These are phyloP conservation scores for Fusarium agapanthi DNA, from an alignment of 2,329 filamentous ascomycete species.

Conservation along the genomic window DNA sequence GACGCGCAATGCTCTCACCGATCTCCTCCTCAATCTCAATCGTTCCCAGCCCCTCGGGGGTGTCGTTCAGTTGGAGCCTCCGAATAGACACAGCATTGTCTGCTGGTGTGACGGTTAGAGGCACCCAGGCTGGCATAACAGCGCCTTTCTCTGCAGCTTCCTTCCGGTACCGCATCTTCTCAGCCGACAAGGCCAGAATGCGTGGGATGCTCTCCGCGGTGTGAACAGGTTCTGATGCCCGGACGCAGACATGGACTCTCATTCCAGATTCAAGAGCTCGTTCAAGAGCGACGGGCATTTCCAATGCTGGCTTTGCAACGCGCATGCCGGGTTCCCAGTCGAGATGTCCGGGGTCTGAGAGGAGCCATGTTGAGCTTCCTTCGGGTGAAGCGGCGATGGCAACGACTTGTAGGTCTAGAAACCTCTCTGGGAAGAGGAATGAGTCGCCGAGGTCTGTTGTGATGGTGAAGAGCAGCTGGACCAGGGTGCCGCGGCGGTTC, in stretches of 20 bases:
- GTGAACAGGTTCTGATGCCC: slow-evolving; percentile 34
- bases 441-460: slow-evolving; percentile 67
- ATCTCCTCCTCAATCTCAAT: slow-evolving; percentile 64
- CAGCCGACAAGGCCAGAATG: slow-evolving; percentile 39
- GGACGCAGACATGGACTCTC: slow-evolving; percentile 43
- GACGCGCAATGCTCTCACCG: slow-evolving; percentile 67
- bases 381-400: slow-evolving; percentile 39
- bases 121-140: slow-evolving; percentile 56
- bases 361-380: slow-evolving; percentile 36
- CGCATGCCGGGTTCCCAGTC: slow-evolving; percentile 50
- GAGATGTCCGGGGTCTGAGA: slow-evolving; percentile 41
- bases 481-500: slow-evolving; percentile 36
- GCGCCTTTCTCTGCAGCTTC: slow-evolving; percentile 44
- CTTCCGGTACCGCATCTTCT: slow-evolving; percentile 28
- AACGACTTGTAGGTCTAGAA: slow-evolving; percentile 54
- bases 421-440: slow-evolving; percentile 56
- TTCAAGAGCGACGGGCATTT: slow-evolving; percentile 42
- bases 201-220: slow-evolving; percentile 41
- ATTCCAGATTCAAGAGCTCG: slow-evolving; percentile 37
- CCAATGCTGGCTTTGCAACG: slow-evolving; percentile 49
- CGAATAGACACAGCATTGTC: slow-evolving; percentile 43
- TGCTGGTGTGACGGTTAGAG: slow-evolving; percentile 39
- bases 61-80: slow-evolving; percentile 42
- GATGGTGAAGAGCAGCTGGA: slow-evolving; percentile 61
- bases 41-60: slow-evolving; percentile 30